Conservation (phyloP, 352 stramenopile genomes). For the Globisporangium irregulare region DNA sequence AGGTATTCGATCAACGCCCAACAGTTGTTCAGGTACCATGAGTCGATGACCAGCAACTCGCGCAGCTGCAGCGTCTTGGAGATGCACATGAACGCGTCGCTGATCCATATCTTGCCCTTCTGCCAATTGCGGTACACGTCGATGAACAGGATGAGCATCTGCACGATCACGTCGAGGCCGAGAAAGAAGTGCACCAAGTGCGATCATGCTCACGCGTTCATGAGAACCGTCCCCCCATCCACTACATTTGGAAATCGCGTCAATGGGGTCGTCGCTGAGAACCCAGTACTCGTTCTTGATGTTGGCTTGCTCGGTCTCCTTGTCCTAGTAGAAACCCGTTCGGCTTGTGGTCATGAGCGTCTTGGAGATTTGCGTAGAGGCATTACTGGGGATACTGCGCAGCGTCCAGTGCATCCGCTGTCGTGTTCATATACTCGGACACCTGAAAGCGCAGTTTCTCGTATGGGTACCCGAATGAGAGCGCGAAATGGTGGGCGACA, state of each 20-base stretch:
- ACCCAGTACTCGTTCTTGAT: slow-evolving; percentile 16
- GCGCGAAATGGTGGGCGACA: slow-evolving; percentile 12
- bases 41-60: slow-evolving; percentile 27
- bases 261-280: neutral
- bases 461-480: slow-evolving; percentile 33
- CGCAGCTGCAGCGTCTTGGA: slow-evolving; percentile 33
- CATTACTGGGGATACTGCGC: slow-evolving; percentile 9
- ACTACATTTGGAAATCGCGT: slow-evolving; percentile 2
- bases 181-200: slow-evolving; percentile 34
- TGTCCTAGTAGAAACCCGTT: slow-evolving; percentile 5
- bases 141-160: slow-evolving; percentile 34
- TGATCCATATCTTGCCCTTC: slow-evolving; percentile 31
- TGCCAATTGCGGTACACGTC: slow-evolving; percentile 30
- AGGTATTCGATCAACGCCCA: slow-evolving; percentile 34
- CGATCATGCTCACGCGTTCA: slow-evolving; percentile 18
- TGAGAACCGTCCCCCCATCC: slow-evolving; percentile 2
- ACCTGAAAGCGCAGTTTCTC: slow-evolving; percentile 8
- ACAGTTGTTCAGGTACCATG: slow-evolving; percentile 34
- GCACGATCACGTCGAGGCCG: slow-evolving; percentile 26
- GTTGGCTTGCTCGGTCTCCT: slow-evolving; percentile 12
- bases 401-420: slow-evolving; percentile 5
- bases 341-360: neutral
- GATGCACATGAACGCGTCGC: slow-evolving; percentile 38
- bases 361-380: neutral
- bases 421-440: slow-evolving; percentile 11